A percentile compares a stretch with the other conserved stretches of the same genome.
Conservation (phyloP, 1,139 yeast genomes). For the Zygoascus sp. region DNA sequence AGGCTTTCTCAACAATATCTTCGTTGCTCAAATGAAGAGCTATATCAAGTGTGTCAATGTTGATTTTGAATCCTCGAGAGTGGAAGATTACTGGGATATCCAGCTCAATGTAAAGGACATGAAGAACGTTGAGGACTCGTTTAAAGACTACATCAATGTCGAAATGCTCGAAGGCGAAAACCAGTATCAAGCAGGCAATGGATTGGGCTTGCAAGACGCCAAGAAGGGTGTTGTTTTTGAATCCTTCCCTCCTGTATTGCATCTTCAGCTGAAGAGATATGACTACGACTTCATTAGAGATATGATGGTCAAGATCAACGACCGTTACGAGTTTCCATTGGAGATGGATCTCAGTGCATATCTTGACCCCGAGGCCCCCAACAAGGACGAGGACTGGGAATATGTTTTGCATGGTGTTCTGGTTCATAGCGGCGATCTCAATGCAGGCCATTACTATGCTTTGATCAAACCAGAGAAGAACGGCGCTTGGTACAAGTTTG, state of each 20-base stretch:
- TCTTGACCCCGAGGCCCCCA: slow-evolving; percentile 51
- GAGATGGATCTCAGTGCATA: slow-evolving; percentile 75
- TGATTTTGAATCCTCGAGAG: slow-evolving; percentile 88
- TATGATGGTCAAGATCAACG: slow-evolving; percentile 85
- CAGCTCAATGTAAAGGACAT: slow-evolving; percentile 90
- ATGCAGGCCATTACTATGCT: slow-evolving; percentile 95
- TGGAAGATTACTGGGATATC: slow-evolving; percentile 97
- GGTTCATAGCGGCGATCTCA: slow-evolving; percentile 93
- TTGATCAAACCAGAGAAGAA: slow-evolving; percentile 75
- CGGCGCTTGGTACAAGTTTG: slow-evolving; percentile 84
- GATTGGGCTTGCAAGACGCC: slow-evolving; percentile 90
- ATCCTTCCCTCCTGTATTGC: slow-evolving; percentile 87
- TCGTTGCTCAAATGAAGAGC: slow-evolving; percentile 96
- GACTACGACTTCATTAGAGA: slow-evolving; percentile 92
- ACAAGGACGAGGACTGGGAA: slow-evolving; percentile 57
- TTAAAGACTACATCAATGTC: slow-evolving; percentile 79
- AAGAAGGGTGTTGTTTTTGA: slow-evolving; percentile 93
- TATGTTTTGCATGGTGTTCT: slow-evolving; percentile 88
- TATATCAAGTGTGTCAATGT: slow-evolving; percentile 90
- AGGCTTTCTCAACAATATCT: slow-evolving; percentile 69
- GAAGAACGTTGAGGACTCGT: slow-evolving; percentile 66
- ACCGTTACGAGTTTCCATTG: slow-evolving; percentile 85
- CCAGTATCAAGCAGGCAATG: slow-evolving; percentile 83
- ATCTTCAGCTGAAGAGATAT: slow-evolving; percentile 86
- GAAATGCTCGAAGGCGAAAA: slow-evolving; percentile 93